phyloP scores from a whole-genome alignment of 2,329 filamentous ascomycete genomes.

The Myriosclerotinia duriaeana region DNA sequence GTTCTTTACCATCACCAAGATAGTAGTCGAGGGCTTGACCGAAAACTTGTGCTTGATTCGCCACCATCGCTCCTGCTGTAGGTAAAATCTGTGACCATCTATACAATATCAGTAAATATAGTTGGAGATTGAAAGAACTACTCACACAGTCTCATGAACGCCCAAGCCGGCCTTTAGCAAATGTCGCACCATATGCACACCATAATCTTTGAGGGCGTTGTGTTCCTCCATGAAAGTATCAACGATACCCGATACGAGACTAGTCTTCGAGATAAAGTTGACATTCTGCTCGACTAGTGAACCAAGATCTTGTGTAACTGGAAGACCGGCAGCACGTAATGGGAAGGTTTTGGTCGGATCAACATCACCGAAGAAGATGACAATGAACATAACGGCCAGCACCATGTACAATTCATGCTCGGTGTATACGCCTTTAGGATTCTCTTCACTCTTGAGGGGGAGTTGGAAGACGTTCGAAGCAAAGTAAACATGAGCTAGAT shows the following conservation, averaged over 20 bases:
- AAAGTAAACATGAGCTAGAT: constrained; percentile 43
- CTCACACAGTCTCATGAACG: constrained; percentile 49
- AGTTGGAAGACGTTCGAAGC: constrained; percentile 53
- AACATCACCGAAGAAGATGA: constrained; percentile 62
- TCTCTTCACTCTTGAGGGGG: constrained; percentile 53
- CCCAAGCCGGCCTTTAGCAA: constrained; percentile 62
- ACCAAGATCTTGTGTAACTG: constrained; percentile 61
- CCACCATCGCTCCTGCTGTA: constrained; percentile 63
- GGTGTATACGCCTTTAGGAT: constrained; percentile 50
- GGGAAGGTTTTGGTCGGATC: constrained; percentile 64
- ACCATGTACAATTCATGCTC: constrained; percentile 46
- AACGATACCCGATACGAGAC: constrained; percentile 22
- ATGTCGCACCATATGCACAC: constrained; percentile 61
- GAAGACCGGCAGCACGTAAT: constrained; percentile 58
- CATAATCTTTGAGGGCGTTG: constrained; percentile 49
- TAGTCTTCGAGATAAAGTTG: constrained; percentile 45
- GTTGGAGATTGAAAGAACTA: constrained; percentile 54
- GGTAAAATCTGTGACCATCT: constrained; percentile 62
- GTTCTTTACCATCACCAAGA: constrained; percentile 55
- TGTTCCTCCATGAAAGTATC: constrained; percentile 48
- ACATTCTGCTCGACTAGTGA: constrained; percentile 63
- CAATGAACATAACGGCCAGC: constrained; percentile 55
- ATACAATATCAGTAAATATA: constrained; percentile 7
- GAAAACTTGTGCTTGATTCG: constrained; percentile 69
- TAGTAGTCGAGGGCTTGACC: constrained; percentile 72